Evolutionary conservation across 192 early-diverging fungal genomes (phyloP), one percentile per base, ranked within the genome.

Genomic region (Pecoramyces ruminantium): DNA sequence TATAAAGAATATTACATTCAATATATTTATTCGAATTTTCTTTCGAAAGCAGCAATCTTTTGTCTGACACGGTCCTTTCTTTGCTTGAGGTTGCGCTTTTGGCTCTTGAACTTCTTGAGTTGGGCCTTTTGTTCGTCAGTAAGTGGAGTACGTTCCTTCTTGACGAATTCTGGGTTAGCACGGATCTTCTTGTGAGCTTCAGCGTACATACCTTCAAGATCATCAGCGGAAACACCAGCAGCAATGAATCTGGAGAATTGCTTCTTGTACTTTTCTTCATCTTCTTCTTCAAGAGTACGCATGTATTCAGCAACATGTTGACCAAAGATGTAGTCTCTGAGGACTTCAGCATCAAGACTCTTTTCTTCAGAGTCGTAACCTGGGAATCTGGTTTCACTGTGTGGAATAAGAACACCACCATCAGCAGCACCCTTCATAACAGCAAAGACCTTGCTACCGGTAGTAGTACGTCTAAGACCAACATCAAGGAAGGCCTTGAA

Each of bases 351-450:
- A 84, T 99, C 96, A 84, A 96, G 91, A 82, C 85, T 84, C 94
- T 97, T 97, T 83, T 88, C 84, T 86, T 93, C 92, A 78, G 88
- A 83, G 89, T 96, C 94, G 89, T 89, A 99, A 85, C 96, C 97
- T 82, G 97, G 96, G 94, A 99, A 98, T 86, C 97, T 94, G 86
- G 91, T 91, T 90, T 97, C 95, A 83, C 87, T 88, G 93, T 99
- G 96, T 84, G 97, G 97, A 85, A 99, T 92, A 87, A 92, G 92
- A 85, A 99, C 87, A 88, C 97, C 97, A 91, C 97, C 97, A 88
- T 99, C 96, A 81, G 94, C 96, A 82, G 96, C 97, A 92, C 97
- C 97, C 94, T 99, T 99, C 85, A 97, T 90, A 87, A 93, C 96
- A 87, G 92, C 97, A 82, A 99, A 99, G 84, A 98, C 92, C 91